Evolutionary conservation across 352 stramenopile species (phyloP).

Genomic region (Phytophthora capsici): DNA sequence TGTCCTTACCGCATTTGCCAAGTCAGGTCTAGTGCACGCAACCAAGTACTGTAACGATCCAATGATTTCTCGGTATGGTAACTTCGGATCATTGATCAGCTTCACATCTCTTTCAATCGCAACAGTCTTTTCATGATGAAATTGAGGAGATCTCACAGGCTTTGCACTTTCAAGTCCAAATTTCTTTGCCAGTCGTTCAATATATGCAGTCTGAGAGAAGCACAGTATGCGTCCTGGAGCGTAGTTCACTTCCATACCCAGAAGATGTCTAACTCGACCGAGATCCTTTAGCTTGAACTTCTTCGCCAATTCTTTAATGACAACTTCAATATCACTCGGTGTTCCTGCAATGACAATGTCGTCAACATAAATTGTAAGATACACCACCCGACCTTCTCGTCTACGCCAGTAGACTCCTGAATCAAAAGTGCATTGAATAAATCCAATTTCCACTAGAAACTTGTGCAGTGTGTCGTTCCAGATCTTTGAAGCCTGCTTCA

Average conservation of each 20-base stretch:
- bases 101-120: too few species aligned
- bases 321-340: not conserved
- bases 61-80: too few species aligned
- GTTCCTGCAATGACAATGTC: not conserved
- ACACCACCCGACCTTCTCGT: not conserved
- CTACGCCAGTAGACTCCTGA: conserved; percentile 7
- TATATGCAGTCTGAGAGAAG: conserved; percentile 2
- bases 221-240: not conserved
- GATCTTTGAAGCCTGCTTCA: conserved; percentile 9
- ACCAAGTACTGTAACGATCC: too few species aligned
- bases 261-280: not conserved
- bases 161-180: too few species aligned
- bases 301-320: not conserved
- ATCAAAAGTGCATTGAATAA: conserved; percentile 1
- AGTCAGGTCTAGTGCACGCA: too few species aligned
- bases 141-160: too few species aligned
- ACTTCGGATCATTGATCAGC: too few species aligned
- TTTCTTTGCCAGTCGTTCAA: not conserved
- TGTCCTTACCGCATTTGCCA: too few species aligned
- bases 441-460: not conserved
- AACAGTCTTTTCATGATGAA: too few species aligned
- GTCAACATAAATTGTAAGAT: conserved; percentile 12
- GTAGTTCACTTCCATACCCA: conserved; percentile 11
- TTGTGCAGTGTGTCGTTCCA: conserved; percentile 18
- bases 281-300: conserved; percentile 6